Evolutionary conservation across 306 rosid species (phyloP).

Genomic region (Glycyrrhiza uralensis): DNA sequence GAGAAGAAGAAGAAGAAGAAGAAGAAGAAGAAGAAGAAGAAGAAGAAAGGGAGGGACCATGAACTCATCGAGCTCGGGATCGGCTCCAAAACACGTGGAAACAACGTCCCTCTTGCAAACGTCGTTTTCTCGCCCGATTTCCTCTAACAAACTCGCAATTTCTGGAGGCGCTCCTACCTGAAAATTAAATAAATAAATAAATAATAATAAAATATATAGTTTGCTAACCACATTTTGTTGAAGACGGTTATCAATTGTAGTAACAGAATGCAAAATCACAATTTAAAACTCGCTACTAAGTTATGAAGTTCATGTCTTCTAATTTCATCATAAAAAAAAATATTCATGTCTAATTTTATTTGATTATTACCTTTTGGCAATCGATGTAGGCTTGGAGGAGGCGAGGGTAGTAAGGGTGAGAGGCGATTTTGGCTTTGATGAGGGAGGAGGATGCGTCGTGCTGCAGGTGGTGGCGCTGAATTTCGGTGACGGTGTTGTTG

Average conservation of each 20-base stretch:
- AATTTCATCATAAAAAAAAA: too few relatives aligned
- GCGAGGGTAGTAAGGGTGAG: slow-evolving; percentile 85
- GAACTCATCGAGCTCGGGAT: slow-evolving; percentile 99
- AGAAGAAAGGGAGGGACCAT: slow-evolving; percentile 67
- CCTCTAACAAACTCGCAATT: slow-evolving; percentile 69
- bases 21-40: not conserved
- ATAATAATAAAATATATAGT: too few relatives aligned
- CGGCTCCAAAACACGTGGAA: slow-evolving; percentile 93
- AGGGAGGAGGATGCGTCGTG: slow-evolving; percentile 25
- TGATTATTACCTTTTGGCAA: slow-evolving; percentile 95
- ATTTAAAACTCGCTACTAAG: too few relatives aligned
- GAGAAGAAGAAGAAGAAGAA: not conserved
- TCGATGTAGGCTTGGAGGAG: slow-evolving; percentile 89
- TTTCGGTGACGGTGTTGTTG: too few relatives aligned
- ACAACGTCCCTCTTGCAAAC: slow-evolving; percentile 45
- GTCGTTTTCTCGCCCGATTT: slow-evolving; percentile 72
- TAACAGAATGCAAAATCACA: too few relatives aligned
- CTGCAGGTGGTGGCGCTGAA: too few relatives aligned
- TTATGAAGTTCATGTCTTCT: too few relatives aligned
- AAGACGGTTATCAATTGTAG: too few relatives aligned
- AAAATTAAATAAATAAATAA: too few relatives aligned
- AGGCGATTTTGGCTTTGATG: slow-evolving; percentile 84
- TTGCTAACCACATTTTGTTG: too few relatives aligned
- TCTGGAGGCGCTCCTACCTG: slow-evolving; percentile 99
- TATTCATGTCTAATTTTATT: too few relatives aligned